A percentile compares a stretch with the other conserved stretches of the same genome.
Conservation (phyloP, 2,329 filamentous ascomycete genomes). For the Furcasterigmium sp. region DNA sequence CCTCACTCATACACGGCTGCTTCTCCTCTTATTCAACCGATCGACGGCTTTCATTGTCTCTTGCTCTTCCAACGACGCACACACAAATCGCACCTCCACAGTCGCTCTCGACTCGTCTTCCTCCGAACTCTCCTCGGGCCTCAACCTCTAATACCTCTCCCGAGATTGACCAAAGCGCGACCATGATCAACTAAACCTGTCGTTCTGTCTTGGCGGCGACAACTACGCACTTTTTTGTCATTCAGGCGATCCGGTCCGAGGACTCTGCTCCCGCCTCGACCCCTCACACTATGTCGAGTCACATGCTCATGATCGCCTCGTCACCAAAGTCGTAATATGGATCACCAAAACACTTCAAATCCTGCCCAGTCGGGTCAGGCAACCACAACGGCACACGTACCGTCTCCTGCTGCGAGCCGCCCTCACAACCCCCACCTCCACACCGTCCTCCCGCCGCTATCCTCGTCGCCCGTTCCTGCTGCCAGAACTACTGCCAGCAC, state of each 20-base stretch:
- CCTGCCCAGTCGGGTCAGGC: background rate
- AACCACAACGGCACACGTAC: background rate
- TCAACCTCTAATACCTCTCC: background rate
- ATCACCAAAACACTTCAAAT: background rate
- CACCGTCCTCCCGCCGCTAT: slow-evolving; percentile 16
- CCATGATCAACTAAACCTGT: slow-evolving; percentile 7
- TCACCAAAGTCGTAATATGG: background rate
- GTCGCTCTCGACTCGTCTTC: background rate
- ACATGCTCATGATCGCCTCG: slow-evolving; percentile 8
- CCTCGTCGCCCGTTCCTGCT: slow-evolving; percentile 32
- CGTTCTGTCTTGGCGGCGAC: background rate
- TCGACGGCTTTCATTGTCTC: background rate
- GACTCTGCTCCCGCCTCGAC: slow-evolving; percentile 5
- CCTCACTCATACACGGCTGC: background rate
- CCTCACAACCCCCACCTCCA: slow-evolving; percentile 9
- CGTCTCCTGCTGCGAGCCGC: slow-evolving; percentile 5
- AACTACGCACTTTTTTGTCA: slow-evolving; percentile 4
- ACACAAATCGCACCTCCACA: too few relatives aligned
- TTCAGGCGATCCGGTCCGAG: slow-evolving; percentile 10
- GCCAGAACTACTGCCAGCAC: slow-evolving; percentile 49
- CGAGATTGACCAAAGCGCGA: background rate
- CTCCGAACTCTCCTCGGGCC: too few relatives aligned
- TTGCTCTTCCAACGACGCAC: background rate
- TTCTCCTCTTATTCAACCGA: background rate
- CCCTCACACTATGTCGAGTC: slow-evolving; percentile 11